phyloP scores from a whole-genome alignment of 805 yeast genomes.

The Metschnikowia matae region DNA sequence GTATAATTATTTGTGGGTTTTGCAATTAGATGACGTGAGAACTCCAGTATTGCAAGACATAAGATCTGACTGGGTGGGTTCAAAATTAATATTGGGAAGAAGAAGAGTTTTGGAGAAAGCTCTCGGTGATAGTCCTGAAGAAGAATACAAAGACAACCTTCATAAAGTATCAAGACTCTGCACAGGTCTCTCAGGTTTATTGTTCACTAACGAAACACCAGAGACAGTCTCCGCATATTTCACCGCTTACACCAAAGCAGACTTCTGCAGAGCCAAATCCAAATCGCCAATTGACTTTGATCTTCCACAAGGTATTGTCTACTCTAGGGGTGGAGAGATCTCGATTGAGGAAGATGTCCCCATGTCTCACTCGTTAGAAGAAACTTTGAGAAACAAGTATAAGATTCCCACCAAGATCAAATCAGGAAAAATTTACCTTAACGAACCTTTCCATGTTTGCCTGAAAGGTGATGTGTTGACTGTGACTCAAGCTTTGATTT shows the following conservation, averaged over 20 bases:
- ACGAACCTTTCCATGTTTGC: constrained; percentile 77
- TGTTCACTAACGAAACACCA: constrained; percentile 85
- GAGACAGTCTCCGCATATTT: constrained; percentile 90
- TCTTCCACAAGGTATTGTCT: constrained; percentile 86
- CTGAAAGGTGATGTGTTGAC: constrained; percentile 74
- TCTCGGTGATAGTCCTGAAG: constrained; percentile 79
- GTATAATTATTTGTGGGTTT: constrained; percentile 76
- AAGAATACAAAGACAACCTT: constrained; percentile 85
- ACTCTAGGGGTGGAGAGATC: constrained; percentile 93
- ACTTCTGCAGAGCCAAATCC: constrained; percentile 87
- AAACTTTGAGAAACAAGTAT: constrained; percentile 81
- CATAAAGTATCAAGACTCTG: constrained; percentile 61
- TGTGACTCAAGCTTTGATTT: constrained; percentile 84
- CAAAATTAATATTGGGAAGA: constrained; percentile 85
- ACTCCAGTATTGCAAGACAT: constrained; percentile 93
- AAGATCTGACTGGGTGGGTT: constrained; percentile 89
- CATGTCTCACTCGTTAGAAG: constrained; percentile 93
- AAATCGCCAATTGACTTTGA: constrained; percentile 77
- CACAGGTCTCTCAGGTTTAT: constrained; percentile 78
- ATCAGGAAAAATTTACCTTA: constrained; percentile 79
- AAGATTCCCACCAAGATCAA: constrained; percentile 90
- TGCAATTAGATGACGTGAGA: constrained; percentile 86
- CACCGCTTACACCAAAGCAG: constrained; percentile 68
- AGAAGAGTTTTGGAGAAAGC: constrained; percentile 92
- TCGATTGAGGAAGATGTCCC: constrained; percentile 92